These are phyloP conservation scores for Candida labiduridarum DNA, from an alignment of 1,139 yeast genomes.

Conservation along the genomic window DNA sequence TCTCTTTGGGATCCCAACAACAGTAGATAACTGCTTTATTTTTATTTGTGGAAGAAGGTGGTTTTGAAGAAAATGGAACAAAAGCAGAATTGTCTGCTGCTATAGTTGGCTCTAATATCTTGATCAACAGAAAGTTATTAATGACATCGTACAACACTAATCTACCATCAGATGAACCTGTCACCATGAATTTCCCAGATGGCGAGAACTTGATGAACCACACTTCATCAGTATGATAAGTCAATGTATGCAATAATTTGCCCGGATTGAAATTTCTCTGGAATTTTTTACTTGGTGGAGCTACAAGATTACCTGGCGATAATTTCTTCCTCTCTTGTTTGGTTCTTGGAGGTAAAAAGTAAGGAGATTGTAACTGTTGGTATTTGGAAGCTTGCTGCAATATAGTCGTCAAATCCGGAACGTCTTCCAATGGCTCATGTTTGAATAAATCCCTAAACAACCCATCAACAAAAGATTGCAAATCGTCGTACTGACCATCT, in stretches of 20 bases:
- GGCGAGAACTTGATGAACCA: slow-evolving; percentile 85
- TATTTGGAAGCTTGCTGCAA: slow-evolving; percentile 33
- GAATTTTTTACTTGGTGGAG: background rate
- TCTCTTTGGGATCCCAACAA: slow-evolving; percentile 75
- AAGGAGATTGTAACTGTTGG: slow-evolving; percentile 31
- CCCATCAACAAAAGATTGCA: slow-evolving; percentile 5
- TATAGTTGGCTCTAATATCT: slow-evolving; percentile 35
- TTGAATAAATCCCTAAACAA: slow-evolving; percentile 14
- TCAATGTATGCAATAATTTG: slow-evolving; percentile 38
- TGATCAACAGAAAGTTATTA: slow-evolving; percentile 50
- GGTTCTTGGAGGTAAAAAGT: slow-evolving; percentile 38
- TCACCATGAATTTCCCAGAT: slow-evolving; percentile 71
- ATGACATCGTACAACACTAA: slow-evolving; percentile 68
- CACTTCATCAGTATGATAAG: slow-evolving; percentile 71
- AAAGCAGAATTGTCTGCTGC: slow-evolving; percentile 32
- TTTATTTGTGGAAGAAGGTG: slow-evolving; percentile 18
- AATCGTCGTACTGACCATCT: background rate
- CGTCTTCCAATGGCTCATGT: slow-evolving; percentile 10
- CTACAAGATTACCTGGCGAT: background rate
- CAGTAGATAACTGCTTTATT: slow-evolving; percentile 64
- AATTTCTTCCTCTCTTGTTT: slow-evolving; percentile 12
- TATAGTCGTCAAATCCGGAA: slow-evolving; percentile 30
- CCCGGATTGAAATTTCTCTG: slow-evolving; percentile 10
- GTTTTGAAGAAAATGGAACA: slow-evolving; percentile 28
- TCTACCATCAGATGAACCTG: slow-evolving; percentile 72